Evolutionary conservation across 2,329 filamentous ascomycete species (phyloP).

Genomic region (Fusarium hostae): DNA sequence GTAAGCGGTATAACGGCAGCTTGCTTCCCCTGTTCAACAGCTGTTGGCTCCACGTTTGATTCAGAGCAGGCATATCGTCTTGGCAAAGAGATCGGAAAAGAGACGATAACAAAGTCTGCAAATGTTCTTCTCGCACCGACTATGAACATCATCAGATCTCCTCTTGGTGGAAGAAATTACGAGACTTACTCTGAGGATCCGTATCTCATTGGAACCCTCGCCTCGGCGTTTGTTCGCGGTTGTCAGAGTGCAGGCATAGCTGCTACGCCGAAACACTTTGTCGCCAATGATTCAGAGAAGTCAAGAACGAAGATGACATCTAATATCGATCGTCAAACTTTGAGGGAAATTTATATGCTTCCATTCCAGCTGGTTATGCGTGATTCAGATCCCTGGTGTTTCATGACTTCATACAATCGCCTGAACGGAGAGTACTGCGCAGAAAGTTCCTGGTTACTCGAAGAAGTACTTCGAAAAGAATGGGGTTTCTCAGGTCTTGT

Average conservation of each 20-base stretch:
- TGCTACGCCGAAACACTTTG: slow-evolving; percentile 11
- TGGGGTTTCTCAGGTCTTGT: neutral
- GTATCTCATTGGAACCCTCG: neutral
- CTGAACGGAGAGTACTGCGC: neutral
- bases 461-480: neutral
- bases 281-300: slow-evolving; percentile 13
- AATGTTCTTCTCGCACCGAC: slow-evolving; percentile 9
- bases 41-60: neutral
- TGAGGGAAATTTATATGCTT: slow-evolving; percentile 12
- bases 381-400: slow-evolving; percentile 12
- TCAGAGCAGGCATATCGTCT: neutral
- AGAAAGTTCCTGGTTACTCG: neutral
- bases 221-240: slow-evolving; percentile 6
- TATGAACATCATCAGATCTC: slow-evolving; percentile 11
- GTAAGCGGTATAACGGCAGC: slow-evolving; percentile 9
- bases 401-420: slow-evolving; percentile 14
- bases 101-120: slow-evolving; percentile 1
- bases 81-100: neutral
- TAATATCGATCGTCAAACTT: neutral
- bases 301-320: slow-evolving; percentile 10
- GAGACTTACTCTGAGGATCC: slow-evolving; percentile 19
- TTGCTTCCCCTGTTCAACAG: slow-evolving; percentile 10
- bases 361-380: slow-evolving; percentile 5
- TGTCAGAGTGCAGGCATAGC: slow-evolving; percentile 10
- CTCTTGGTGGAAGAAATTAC: slow-evolving; percentile 5